Percentiles rank a stretch among this genome's conserved stretches.
Conservation (phyloP, 2,329 filamentous ascomycete species). For the Diaporthe citrichinensis region DNA sequence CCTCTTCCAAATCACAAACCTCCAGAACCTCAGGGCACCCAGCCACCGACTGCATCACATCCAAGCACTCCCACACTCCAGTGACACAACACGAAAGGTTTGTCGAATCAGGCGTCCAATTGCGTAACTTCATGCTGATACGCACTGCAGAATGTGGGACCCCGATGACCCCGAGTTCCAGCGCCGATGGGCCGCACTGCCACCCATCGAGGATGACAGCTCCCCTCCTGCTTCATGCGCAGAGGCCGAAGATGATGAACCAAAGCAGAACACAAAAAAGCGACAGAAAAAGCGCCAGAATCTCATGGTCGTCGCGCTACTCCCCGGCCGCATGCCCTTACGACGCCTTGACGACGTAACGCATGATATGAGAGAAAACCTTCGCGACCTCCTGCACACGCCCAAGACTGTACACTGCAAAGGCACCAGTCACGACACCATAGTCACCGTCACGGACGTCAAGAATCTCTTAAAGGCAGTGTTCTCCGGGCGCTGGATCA, state of each 20-base stretch:
- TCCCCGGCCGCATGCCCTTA: neutral
- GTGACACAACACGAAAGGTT: neutral
- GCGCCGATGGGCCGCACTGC: neutral
- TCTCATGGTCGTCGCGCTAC: neutral
- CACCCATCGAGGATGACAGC: neutral
- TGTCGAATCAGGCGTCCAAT: neutral
- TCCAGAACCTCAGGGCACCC: no score
- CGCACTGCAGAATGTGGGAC: neutral
- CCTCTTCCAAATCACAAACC: no score
- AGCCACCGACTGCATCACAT: no score
- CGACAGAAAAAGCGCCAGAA: neutral
- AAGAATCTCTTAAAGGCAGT: neutral
- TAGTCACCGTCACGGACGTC: neutral
- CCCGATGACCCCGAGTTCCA: neutral
- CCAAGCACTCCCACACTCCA: no score
- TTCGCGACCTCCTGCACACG: neutral
- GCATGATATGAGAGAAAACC: neutral
- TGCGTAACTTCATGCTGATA: neutral
- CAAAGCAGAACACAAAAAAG: neutral
- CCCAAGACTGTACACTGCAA: neutral
- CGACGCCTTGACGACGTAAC: neutral
- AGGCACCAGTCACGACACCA: neutral
- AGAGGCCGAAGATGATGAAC: neutral
- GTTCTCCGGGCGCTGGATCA: neutral
- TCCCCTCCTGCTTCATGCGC: neutral